Percentiles rank a stretch among this genome's conserved stretches.
phyloP scores from a whole-genome alignment of 345 rosid genomes.

The Salix caprea region DNA sequence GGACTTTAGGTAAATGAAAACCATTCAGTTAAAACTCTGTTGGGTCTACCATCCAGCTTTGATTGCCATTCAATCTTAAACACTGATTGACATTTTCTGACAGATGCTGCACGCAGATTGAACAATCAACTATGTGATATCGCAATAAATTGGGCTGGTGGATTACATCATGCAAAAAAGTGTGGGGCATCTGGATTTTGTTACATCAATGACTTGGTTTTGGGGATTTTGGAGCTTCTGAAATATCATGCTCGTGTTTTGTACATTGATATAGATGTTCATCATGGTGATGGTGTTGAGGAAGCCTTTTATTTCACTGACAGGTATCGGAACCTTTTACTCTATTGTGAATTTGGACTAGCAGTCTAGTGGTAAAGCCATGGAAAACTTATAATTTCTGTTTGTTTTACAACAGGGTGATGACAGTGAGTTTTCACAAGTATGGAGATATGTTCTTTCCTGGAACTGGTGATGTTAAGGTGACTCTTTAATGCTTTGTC shows the following conservation, averaged over 20 bases:
- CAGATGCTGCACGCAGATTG: constrained; percentile 90
- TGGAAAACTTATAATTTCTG: background rate
- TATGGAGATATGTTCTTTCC: constrained; percentile 94
- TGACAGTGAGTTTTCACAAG: constrained; percentile 99
- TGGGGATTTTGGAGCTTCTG: constrained; percentile 90
- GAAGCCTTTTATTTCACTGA: constrained; percentile 98
- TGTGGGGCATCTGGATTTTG: constrained; percentile 98
- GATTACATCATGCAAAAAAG: constrained; percentile 96
- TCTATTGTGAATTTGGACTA: constrained; percentile 1
- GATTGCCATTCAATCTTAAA: constrained; percentile 1
- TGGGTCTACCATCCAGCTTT: constrained; percentile 1
- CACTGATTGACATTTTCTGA: constrained; percentile 8
- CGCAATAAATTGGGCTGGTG: constrained; percentile 99
- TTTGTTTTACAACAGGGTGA: constrained; percentile 58
- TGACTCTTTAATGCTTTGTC: constrained; percentile 23
- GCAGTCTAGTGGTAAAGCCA: background rate
- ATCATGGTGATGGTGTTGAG: constrained; percentile 99
- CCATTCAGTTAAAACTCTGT: constrained; percentile 1
- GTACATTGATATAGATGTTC: constrained; percentile 94
- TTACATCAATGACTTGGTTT: constrained; percentile 91
- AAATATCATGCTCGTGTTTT: constrained; percentile 85
- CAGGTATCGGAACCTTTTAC: constrained; percentile 44
- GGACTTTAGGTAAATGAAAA: constrained; percentile 72
- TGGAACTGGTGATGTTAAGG: constrained; percentile 98
- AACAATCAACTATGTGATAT: constrained; percentile 91